A percentile compares a stretch with the other conserved stretches of the same genome.
Evolutionary conservation across 352 stramenopile species (phyloP).

Genomic region (Globisporangium ultimum): DNA sequence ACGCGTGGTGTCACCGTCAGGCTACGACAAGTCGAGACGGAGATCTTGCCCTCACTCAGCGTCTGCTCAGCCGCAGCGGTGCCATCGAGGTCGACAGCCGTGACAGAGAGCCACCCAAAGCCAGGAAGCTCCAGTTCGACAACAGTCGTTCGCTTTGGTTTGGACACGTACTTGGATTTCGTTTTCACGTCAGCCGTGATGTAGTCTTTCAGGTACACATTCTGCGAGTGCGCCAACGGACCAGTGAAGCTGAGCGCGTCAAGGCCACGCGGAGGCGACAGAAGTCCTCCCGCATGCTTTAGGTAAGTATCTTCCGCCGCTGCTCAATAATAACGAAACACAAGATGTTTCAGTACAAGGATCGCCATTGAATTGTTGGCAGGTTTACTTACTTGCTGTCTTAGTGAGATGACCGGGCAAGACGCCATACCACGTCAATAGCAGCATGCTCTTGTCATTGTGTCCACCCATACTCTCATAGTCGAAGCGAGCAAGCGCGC

Average conservation of each 20-base stretch:
- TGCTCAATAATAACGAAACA: not conserved
- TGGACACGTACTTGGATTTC: slow-evolving; percentile 74
- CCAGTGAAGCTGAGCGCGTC: slow-evolving; percentile 80
- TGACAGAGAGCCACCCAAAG: slow-evolving; percentile 78
- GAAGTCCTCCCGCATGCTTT: not conserved
- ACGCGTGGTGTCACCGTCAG: slow-evolving; percentile 50
- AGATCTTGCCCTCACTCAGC: slow-evolving; percentile 43
- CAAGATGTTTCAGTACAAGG: no score
- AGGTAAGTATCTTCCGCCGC: not conserved
- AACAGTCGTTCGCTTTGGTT: slow-evolving; percentile 74
- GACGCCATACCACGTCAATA: slow-evolving; percentile 83
- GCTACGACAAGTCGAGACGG: slow-evolving; percentile 59
- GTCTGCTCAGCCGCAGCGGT: slow-evolving; percentile 59
- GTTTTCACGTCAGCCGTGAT: slow-evolving; percentile 52
- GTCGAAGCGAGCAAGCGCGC: slow-evolving; percentile 71
- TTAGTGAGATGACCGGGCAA: slow-evolving; percentile 79
- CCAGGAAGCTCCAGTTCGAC: slow-evolving; percentile 77
- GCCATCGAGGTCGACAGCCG: slow-evolving; percentile 77
- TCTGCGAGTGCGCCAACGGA: slow-evolving; percentile 44
- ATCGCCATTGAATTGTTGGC: slow-evolving; percentile 18
- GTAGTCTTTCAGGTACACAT: slow-evolving; percentile 69
- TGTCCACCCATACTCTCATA: slow-evolving; percentile 46
- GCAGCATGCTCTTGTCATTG: slow-evolving; percentile 54
- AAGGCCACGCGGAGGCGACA: slow-evolving; percentile 50
- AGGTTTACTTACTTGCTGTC: slow-evolving; percentile 59